A percentile compares a stretch with the other conserved stretches of the same genome.
phyloP scores from a whole-genome alignment of 202 grass and related monocot species.

The Zoysia matrella region DNA sequence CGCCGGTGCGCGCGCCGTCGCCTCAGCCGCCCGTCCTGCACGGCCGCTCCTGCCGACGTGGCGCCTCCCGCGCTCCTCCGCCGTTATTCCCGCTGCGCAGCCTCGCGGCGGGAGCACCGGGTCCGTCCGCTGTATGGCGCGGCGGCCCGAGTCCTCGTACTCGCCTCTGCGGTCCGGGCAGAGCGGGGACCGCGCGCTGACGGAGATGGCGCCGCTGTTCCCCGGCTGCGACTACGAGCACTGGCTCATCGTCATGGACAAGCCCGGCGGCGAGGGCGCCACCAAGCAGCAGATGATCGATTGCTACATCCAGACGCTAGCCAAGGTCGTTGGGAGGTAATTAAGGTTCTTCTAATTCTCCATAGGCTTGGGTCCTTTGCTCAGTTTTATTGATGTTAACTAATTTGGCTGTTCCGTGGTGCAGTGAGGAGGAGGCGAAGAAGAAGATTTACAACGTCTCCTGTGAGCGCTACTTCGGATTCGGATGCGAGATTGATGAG shows the following conservation, averaged over 20 bases:
- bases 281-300: conserved; percentile 95
- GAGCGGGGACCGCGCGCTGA: conserved; percentile 54
- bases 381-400: conserved; percentile 8
- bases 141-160: conserved; percentile 50
- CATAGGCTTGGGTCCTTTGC: neutral
- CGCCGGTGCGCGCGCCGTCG: neutral
- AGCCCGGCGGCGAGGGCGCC: conserved; percentile 79
- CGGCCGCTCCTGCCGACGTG: conserved; percentile 4
- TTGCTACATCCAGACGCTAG: conserved; percentile 85
- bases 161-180: conserved; percentile 58
- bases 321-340: conserved; percentile 92
- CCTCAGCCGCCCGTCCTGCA: conserved; percentile 22
- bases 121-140: conserved; percentile 59
- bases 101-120: conserved; percentile 9
- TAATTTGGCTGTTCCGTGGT: conserved; percentile 23
- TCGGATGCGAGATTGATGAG: conserved; percentile 91
- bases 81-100: neutral
- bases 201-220: conserved; percentile 87
- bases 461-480: conserved; percentile 26
- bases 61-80: neutral
- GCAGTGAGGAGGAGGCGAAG: conserved; percentile 82
- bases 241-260: conserved; percentile 99
- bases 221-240: conserved; percentile 94
- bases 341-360: neutral
- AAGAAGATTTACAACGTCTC: conserved; percentile 33